A percentile compares a stretch with the other conserved stretches of the same genome.
phyloP scores from a whole-genome alignment of 2,329 filamentous ascomycete species.

The Sordariomycetes sp. region DNA sequence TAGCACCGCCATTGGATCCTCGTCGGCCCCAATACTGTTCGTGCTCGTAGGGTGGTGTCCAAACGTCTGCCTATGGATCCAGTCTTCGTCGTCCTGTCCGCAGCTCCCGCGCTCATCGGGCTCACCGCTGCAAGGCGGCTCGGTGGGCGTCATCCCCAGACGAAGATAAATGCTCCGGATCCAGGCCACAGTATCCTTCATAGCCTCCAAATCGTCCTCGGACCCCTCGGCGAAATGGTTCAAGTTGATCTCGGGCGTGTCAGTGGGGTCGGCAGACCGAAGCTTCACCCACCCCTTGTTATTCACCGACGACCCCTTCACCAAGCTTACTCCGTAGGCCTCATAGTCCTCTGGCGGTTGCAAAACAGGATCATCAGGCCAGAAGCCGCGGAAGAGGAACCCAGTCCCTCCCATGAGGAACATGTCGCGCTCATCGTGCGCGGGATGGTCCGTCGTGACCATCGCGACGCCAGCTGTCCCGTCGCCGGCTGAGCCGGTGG shows the following conservation, averaged over 20 bases:
- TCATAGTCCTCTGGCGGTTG: constrained; percentile 17
- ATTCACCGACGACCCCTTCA: constrained; percentile 22
- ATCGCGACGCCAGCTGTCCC: constrained; percentile 5
- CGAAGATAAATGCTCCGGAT: constrained; percentile 11
- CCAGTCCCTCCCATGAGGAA: constrained; percentile 7
- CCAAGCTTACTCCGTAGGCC: constrained; percentile 7
- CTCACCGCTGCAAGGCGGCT: constrained; percentile 9
- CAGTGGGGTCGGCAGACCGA: constrained; percentile 44
- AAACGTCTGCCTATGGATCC: constrained; percentile 26
- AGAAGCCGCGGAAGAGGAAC: constrained; percentile 14
- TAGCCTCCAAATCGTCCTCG: constrained; percentile 26
- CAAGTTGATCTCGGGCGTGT: constrained; percentile 50
- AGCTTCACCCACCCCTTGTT: constrained; percentile 49
- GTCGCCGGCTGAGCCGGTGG: background rate
- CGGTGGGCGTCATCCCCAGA: constrained; percentile 9
- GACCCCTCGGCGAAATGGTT: constrained; percentile 36
- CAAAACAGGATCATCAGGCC: constrained; percentile 4
- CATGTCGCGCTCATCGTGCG: constrained; percentile 7
- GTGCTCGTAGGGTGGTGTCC: constrained; percentile 45
- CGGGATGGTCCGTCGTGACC: constrained; percentile 6
- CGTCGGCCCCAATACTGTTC: constrained; percentile 39
- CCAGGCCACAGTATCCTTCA: constrained; percentile 19
- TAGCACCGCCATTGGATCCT: constrained; percentile 40
- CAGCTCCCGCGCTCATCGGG: constrained; percentile 9
- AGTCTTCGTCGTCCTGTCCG: constrained; percentile 28